phyloP scores from a whole-genome alignment of 1,284 basidiomycete species.

The Marasmius oreades region DNA sequence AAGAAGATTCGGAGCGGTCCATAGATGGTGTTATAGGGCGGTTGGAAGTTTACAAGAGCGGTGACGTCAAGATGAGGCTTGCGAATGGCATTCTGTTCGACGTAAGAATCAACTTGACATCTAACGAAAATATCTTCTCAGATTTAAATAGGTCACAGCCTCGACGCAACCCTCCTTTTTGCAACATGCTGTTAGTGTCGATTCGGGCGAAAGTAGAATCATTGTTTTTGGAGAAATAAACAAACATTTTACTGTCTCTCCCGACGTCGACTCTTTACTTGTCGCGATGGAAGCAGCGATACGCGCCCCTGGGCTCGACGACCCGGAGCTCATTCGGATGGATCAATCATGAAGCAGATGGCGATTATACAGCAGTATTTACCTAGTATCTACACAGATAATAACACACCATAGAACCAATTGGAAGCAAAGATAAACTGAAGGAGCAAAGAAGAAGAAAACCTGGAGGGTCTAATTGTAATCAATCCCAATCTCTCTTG shows the following conservation, averaged over 20 bases:
- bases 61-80: slow-evolving; percentile 84
- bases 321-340: slow-evolving; percentile 56
- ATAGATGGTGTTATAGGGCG: slow-evolving; percentile 80
- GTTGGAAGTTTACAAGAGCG: slow-evolving; percentile 80
- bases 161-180: slow-evolving; percentile 88
- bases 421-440: no score
- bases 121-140: no score
- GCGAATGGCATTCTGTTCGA: slow-evolving; percentile 79
- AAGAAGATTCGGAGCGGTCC: slow-evolving; percentile 31
- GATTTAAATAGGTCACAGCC: slow-evolving; percentile 61
- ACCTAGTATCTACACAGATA: no score
- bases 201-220: slow-evolving; percentile 56
- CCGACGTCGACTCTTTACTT: slow-evolving; percentile 79
- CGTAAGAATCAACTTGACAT: no score
- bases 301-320: slow-evolving; percentile 31
- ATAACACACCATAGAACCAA: no score
- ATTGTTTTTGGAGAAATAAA: slow-evolving; percentile 82
- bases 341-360: slow-evolving; percentile 32
- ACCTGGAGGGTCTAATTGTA: background rate
- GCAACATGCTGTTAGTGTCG: slow-evolving; percentile 81
- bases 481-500: slow-evolving; percentile 21
- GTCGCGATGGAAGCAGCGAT: slow-evolving; percentile 53
- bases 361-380: background rate
- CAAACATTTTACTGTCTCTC: slow-evolving; percentile 83
- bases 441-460: no score